phyloP scores from a whole-genome alignment of 2,329 filamentous ascomycete species.

The Gliomastix tumulicola region DNA sequence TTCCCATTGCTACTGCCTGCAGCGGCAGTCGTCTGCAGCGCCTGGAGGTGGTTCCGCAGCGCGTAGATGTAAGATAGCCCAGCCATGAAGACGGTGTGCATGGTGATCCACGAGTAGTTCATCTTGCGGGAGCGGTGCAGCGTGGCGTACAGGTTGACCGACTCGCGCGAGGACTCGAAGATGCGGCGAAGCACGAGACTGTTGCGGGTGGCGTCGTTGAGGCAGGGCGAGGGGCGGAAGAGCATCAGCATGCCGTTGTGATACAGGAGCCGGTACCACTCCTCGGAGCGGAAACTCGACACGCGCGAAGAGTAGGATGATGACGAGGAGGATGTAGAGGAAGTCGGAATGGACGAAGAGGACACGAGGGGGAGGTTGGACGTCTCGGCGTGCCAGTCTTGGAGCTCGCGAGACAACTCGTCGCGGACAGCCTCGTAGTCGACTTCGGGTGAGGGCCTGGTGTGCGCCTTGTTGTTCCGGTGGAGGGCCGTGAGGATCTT shows the following conservation, averaged over 20 bases:
- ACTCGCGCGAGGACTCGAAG: slow-evolving; percentile 26
- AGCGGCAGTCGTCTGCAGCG: slow-evolving; percentile 9
- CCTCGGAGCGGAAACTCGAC: slow-evolving; percentile 30
- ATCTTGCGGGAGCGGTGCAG: slow-evolving; percentile 35
- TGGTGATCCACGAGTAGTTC: slow-evolving; percentile 41
- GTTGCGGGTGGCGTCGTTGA: slow-evolving; percentile 16
- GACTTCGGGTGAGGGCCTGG: slow-evolving; percentile 3
- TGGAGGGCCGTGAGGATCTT: slow-evolving; percentile 26
- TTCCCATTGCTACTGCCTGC: no score
- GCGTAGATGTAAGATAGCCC: slow-evolving; percentile 36
- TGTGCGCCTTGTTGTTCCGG: slow-evolving; percentile 13
- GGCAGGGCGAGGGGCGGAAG: slow-evolving; percentile 28
- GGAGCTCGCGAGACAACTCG: slow-evolving; percentile 18
- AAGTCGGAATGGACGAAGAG: slow-evolving; percentile 9
- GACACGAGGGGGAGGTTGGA: slow-evolving; percentile 14
- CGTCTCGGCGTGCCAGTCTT: slow-evolving; percentile 20
- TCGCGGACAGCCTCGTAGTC: slow-evolving; percentile 10
- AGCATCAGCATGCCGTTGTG: slow-evolving; percentile 34
- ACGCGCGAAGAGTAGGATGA: no score
- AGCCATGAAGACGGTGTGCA: slow-evolving; percentile 40
- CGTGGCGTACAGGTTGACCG: slow-evolving; percentile 33
- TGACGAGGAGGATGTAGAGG: no score
- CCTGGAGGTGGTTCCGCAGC: slow-evolving; percentile 28
- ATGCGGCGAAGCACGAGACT: slow-evolving; percentile 23
- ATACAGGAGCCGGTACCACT: slow-evolving; percentile 34